Evolutionary conservation across 2,329 filamentous ascomycete species (phyloP).

Genomic region (Arthrobotrys megalospora): DNA sequence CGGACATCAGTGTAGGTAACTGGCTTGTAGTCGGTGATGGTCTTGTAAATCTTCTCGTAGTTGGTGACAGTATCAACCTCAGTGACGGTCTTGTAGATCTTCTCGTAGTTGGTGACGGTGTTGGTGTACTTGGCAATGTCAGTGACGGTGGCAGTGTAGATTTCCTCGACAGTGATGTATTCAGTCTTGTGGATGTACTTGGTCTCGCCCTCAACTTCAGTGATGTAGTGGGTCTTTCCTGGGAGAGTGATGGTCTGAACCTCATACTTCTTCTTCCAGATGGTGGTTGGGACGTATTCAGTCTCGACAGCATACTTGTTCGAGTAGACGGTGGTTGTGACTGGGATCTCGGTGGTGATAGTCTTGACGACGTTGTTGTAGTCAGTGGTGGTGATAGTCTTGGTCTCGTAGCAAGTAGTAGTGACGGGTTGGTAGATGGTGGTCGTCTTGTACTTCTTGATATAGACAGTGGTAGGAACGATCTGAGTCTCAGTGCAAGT

Average conservation of each 20-base stretch:
- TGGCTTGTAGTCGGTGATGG: conserved; percentile 32
- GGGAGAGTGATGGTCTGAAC: conserved; percentile 55
- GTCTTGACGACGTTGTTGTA: conserved; percentile 46
- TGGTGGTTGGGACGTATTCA: conserved; percentile 41
- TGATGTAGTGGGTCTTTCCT: conserved; percentile 52
- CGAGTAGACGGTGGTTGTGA: conserved; percentile 42
- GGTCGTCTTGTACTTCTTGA: conserved; percentile 50
- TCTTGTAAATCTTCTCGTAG: conserved; percentile 16
- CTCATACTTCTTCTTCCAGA: conserved; percentile 47
- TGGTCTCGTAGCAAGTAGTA: conserved; percentile 43
- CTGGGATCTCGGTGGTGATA: conserved; percentile 31
- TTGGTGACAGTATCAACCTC: conserved; percentile 39
- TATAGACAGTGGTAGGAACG: conserved; percentile 47
- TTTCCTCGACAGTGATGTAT: conserved; percentile 46
- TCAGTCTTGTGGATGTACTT: conserved; percentile 57
- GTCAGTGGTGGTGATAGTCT: conserved; percentile 44
- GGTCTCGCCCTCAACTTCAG: conserved; percentile 45
- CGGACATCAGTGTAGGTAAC: conserved; percentile 39
- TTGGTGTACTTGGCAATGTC: conserved; percentile 16
- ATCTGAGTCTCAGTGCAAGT: conserved; percentile 55
- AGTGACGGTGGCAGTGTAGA: conserved; percentile 43
- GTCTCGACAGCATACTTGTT: conserved; percentile 21
- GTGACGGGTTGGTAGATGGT: conserved; percentile 46
- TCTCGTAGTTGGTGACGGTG: conserved; percentile 32
- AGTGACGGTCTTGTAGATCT: conserved; percentile 43